phyloP scores from a whole-genome alignment of 208 protist species.

The Giardia muris region DNA sequence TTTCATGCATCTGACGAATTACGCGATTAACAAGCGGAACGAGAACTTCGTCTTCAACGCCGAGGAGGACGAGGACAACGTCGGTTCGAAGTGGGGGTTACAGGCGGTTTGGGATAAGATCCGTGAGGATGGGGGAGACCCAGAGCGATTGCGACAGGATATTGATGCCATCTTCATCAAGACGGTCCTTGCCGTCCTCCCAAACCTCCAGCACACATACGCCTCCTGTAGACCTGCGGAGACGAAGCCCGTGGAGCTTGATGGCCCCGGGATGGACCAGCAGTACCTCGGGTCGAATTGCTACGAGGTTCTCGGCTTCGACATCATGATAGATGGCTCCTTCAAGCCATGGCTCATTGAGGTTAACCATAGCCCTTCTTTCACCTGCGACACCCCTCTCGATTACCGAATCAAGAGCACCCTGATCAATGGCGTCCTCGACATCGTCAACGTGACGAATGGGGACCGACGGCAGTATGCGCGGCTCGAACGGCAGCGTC shows the following conservation, averaged over 20 bases:
- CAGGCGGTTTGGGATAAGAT: slow-evolving; percentile 64
- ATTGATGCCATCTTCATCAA: slow-evolving; percentile 43
- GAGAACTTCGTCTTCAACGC: slow-evolving; percentile 66
- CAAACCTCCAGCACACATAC: slow-evolving; percentile 17
- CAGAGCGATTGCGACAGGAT: background rate
- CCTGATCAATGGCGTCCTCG: background rate
- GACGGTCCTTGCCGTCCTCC: slow-evolving; percentile 28
- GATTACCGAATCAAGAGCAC: slow-evolving; percentile 31
- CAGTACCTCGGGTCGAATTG: slow-evolving; percentile 25
- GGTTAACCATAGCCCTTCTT: slow-evolving; percentile 45
- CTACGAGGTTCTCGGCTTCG: slow-evolving; percentile 45
- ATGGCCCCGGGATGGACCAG: background rate
- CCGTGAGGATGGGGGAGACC: slow-evolving; percentile 33
- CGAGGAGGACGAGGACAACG: slow-evolving; percentile 51
- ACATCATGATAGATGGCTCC: slow-evolving; percentile 42
- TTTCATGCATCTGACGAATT: slow-evolving; percentile 86
- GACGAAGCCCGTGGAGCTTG: background rate
- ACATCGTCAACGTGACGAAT: background rate
- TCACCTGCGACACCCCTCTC: slow-evolving; percentile 41
- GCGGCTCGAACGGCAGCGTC: background rate
- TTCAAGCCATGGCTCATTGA: slow-evolving; percentile 43
- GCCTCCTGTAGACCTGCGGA: slow-evolving; percentile 41
- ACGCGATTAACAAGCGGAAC: slow-evolving; percentile 75
- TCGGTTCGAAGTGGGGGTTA: slow-evolving; percentile 69
- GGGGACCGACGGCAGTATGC: background rate